These are phyloP conservation scores for Moesziomyces sp. DNA, from an alignment of 1,284 basidiomycete species.

Conservation along the genomic window DNA sequence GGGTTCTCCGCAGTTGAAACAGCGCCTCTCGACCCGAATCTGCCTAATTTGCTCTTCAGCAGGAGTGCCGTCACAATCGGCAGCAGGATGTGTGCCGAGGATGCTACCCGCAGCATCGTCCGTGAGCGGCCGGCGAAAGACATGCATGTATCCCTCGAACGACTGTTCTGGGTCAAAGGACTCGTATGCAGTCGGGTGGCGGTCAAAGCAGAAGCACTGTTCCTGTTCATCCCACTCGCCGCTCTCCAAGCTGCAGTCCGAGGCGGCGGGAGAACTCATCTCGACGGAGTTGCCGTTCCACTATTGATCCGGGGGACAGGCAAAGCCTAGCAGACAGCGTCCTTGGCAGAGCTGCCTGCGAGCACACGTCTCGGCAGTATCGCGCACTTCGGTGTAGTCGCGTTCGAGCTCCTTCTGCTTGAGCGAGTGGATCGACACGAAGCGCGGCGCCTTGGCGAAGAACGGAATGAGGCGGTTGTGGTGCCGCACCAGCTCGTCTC, in stretches of 20 bases:
- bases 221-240: slow-evolving; percentile 33
- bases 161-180: slow-evolving; percentile 39
- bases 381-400: slow-evolving; percentile 23
- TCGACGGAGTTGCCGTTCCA: not conserved
- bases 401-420: slow-evolving; percentile 41
- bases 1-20: slow-evolving; percentile 34
- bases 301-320: slow-evolving; percentile 8
- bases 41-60: too few relatives aligned
- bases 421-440: slow-evolving; percentile 42
- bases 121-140: slow-evolving; percentile 9
- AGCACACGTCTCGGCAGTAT: slow-evolving; percentile 32
- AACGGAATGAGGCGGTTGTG: slow-evolving; percentile 25
- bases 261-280: slow-evolving; percentile 20
- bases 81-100: not conserved
- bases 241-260: slow-evolving; percentile 22
- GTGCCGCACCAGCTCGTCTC: slow-evolving; percentile 24
- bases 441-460: slow-evolving; percentile 36
- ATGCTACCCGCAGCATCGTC: not conserved
- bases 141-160: slow-evolving; percentile 24
- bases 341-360: slow-evolving; percentile 30
- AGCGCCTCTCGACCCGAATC: too few relatives aligned
- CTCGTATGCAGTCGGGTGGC: slow-evolving; percentile 24
- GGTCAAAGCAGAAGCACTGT: slow-evolving; percentile 26
- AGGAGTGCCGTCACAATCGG: not conserved
- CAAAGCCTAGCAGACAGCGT: slow-evolving; percentile 30